A percentile compares a stretch with the other conserved stretches of the same genome.
Evolutionary conservation across 2,329 filamentous ascomycete genomes (phyloP).

Genomic region (Apiospora saccharicola): DNA sequence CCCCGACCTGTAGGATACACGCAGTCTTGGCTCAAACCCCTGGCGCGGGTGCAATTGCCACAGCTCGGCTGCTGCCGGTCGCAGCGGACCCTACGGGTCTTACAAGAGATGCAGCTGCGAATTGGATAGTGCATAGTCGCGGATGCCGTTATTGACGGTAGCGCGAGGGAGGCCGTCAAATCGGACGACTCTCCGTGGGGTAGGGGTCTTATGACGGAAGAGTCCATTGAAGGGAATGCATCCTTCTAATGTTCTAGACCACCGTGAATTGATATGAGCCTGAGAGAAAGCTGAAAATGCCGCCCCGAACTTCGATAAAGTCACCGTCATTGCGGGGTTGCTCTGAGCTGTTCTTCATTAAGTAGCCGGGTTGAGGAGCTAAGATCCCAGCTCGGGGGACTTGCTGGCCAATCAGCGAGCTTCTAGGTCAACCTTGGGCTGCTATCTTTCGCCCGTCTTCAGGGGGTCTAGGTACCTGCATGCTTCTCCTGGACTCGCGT

Average conservation of each 20-base stretch:
- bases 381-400: neutral
- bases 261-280: neutral
- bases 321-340: neutral
- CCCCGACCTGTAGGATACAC: neutral
- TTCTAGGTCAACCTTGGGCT: neutral
- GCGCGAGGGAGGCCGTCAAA: neutral
- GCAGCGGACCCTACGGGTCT: neutral
- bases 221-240: neutral
- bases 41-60: neutral
- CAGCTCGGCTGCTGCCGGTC: constrained; percentile 6
- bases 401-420: neutral
- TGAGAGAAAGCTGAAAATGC: too few species aligned
- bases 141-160: neutral
- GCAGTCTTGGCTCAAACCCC: neutral
- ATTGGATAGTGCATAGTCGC: neutral
- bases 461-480: neutral
- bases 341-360: neutral
- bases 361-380: neutral
- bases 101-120: neutral
- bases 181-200: neutral
- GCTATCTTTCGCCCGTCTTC: neutral
- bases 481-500: neutral
- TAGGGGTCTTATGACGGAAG: neutral
- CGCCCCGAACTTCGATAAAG: neutral
- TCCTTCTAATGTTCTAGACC: neutral